Base-by-base conservation (phyloP, 1,139 yeast species). In the Debaryomyces robertsiae region DNA sequence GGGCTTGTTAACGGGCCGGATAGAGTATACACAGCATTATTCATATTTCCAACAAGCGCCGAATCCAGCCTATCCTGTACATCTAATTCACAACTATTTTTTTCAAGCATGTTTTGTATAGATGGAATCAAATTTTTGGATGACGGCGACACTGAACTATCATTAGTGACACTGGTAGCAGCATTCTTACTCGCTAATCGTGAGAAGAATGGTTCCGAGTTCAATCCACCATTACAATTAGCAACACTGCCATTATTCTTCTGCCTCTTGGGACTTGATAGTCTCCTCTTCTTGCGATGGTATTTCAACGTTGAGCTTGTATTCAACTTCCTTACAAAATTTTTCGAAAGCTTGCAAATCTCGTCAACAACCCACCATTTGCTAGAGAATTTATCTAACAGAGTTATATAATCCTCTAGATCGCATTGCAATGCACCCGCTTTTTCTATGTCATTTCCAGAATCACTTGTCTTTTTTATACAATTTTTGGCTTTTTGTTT, bases 301-400 rank as follows among this genome's bases (percentile, higher is more conserved):
- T 33, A 16, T 11, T 24, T 24, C 14, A 33, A 17, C 16, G 30
- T 27, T 11, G 36, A 25, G 10, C 25, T 25, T 25, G 23, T 27
- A 33, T 16, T 33, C 35, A 61, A 44, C 39, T 56, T 51, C 13
- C 50, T 48, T 4, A 54, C 43, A 40, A 62, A 61, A 24, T 60
- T 63, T 31, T 50, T 47, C 4, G 61, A 50, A 27, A 62, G 45
- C 32, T 53, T 46, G 33, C 57, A 54, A 36, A 62, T 54, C 40
- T 63, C 68, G 34, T 62, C 67, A 10, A 63, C 63, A 19, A 61
- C 53, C 58, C 60, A 58, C 65, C 66, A 63, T n/a, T 55, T 51
- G 5, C 46, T 40, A 6, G 57, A 40, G 46, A 56, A 60, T 29
- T 53, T 48, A 16, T 59, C 58, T 29, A 63, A 48, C 22, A 48